phyloP scores from a whole-genome alignment of 208 protist genomes.

The Leishmania guyanensis region DNA sequence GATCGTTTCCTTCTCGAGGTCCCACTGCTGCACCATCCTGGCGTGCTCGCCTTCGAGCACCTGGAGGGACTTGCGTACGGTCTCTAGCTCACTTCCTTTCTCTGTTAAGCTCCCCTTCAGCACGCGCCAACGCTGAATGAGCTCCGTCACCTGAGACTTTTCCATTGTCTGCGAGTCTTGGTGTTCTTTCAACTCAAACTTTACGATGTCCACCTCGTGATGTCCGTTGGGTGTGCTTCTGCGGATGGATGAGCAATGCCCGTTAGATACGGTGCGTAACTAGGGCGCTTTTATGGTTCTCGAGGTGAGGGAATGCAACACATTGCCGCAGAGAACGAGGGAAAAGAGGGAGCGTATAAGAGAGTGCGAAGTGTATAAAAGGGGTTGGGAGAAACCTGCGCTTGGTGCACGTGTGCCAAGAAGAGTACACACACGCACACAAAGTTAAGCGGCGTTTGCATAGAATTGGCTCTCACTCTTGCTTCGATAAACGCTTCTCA shows the following conservation, averaged over 20 bases:
- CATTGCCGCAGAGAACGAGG: not conserved
- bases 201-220: not conserved
- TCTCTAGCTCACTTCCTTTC: conserved; percentile 60
- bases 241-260: not conserved
- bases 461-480: not conserved
- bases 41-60: conserved; percentile 55
- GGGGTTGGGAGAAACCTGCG: not conserved
- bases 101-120: conserved; percentile 57
- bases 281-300: not conserved
- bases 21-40: conserved; percentile 70
- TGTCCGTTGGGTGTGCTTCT: not conserved
- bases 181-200: not conserved
- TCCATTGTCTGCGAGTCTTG: conserved; percentile 24
- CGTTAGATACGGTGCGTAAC: not conserved
- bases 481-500: not conserved
- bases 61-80: conserved; percentile 37
- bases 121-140: conserved; percentile 74
- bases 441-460: not conserved
- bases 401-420: not conserved
- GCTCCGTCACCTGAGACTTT: conserved; percentile 56
- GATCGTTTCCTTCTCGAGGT: conserved; percentile 79
- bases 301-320: not conserved
- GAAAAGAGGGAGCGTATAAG: not conserved
- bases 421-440: not conserved
- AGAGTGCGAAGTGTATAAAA: not conserved